Conservation (phyloP, 768 basidiomycete species). For the Pleurotus citrinopileatus region DNA sequence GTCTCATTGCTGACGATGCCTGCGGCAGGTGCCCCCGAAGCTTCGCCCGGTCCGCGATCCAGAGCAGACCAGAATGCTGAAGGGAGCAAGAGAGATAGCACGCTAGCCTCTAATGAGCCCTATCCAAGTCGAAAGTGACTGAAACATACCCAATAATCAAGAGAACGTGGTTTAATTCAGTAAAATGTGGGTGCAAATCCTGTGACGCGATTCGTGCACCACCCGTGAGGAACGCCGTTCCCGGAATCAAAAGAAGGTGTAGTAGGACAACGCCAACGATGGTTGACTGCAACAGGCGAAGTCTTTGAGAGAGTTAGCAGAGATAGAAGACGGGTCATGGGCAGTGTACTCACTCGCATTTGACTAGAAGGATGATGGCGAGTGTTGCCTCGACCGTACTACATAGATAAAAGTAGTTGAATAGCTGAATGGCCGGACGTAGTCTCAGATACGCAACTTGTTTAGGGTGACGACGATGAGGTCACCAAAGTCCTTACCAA, state of each 20-base stretch:
- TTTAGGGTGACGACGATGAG: constrained; percentile 62
- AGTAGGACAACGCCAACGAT: constrained; percentile 73
- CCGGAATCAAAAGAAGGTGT: constrained; percentile 70
- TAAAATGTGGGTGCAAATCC: constrained; percentile 61
- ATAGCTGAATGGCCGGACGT: too few species aligned
- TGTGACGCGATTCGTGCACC: constrained; percentile 68
- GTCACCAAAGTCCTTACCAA: constrained; percentile 64
- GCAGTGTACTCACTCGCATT: constrained; percentile 57
- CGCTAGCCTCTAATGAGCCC: constrained; percentile 30
- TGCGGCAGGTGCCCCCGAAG: constrained; percentile 16
- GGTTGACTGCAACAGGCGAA: constrained; percentile 66
- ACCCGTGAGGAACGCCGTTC: constrained; percentile 67
- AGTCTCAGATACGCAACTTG: too few species aligned
- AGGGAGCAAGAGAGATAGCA: constrained; percentile 61
- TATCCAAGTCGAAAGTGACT: not conserved
- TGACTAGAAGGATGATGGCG: constrained; percentile 64
- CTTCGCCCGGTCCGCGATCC: constrained; percentile 27
- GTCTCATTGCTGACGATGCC: constrained; percentile 38
- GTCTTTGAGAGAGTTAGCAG: constrained; percentile 28
- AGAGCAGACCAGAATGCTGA: constrained; percentile 67
- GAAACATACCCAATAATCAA: constrained; percentile 57
- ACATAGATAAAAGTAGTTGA: too few species aligned
- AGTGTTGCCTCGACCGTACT: constrained; percentile 73
- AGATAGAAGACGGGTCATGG: not conserved
- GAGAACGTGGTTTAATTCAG: constrained; percentile 66